Evolutionary conservation across 306 rosid genomes (phyloP), one percentile per base, ranked within the genome.

Genomic region (Dryas alaskensis): DNA sequence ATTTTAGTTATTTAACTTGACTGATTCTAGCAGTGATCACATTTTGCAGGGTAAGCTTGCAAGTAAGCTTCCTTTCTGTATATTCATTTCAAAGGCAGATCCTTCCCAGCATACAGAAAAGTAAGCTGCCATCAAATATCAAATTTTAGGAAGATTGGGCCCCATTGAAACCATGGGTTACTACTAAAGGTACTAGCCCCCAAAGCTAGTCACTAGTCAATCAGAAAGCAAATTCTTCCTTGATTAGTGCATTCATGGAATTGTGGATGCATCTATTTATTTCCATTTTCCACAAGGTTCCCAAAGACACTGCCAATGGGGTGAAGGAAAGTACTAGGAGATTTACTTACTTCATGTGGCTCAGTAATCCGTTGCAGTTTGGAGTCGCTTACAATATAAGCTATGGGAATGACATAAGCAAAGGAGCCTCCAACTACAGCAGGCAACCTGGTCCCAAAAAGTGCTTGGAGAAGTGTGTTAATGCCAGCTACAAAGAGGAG

Each of bases 381-480:
- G 66, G 89, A 83, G 85, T 94, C 98, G n/a, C 76, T 76, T 27
- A 91, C 79, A 12, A 94, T 91, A 79, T 89, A 91, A 74, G 89
- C 95, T 66, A 94, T 81, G 58, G 98, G 98, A 77, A 87, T 27
- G 39, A 91, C 79, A 81, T 88, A 94, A n/a, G 96, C 94, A 80
- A 76, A 94, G 66, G 98, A 91, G 48, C 98, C 97, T 84, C 98
- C 98, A 76, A 94, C 96, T 40, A 94, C 96, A 8, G 96, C 87
- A 4, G 98, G 98, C 80, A 94, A 81, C 79, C 98, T 87, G 47
- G 98, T 91, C 72, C 98, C 98, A 19, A 94, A 94, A 62, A 94
- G 98, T 11, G 98, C 88, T 88, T 94, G 98, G 52, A 94, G 96
- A 87, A 94, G 97, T 47, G 98, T 94, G 81, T 94, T 94, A 63